phyloP scores from a whole-genome alignment of 257 asterid species.

The Fraxinus americana region DNA sequence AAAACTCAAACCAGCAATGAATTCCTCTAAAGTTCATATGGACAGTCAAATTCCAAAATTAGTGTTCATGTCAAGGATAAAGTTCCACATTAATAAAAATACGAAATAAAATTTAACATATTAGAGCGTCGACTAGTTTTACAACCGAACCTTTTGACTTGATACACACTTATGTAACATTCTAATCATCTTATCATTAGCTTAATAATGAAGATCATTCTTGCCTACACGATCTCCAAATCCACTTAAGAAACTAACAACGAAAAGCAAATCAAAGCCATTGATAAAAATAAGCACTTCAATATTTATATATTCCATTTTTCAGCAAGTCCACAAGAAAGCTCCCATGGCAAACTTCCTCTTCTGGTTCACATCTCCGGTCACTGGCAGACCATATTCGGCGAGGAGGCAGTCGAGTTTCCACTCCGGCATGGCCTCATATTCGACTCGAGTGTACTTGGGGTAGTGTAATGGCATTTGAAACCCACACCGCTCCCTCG shows the following conservation, averaged over 20 bases:
- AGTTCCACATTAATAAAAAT: too few species aligned
- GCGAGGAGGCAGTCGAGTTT: conserved; percentile 54
- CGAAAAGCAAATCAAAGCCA: not conserved
- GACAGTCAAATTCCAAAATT: too few species aligned
- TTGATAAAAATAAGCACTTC: not conserved
- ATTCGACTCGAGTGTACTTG: conserved; percentile 57
- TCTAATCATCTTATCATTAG: not conserved
- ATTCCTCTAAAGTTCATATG: too few species aligned
- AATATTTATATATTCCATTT: not conserved
- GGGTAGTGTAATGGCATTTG: conserved; percentile 81
- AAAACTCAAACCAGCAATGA: too few species aligned
- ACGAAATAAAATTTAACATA: too few species aligned
- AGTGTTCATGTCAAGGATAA: too few species aligned
- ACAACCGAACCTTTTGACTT: not conserved
- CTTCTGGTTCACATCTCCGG: conserved; percentile 56
- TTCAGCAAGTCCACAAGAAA: conserved; percentile 53
- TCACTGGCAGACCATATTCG: conserved; percentile 49
- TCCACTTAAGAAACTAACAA: not conserved
- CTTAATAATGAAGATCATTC: not conserved
- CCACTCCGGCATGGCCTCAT: conserved; percentile 71
- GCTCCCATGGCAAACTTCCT: conserved; percentile 78
- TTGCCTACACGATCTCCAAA: not conserved
- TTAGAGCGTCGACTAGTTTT: not conserved
- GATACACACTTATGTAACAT: not conserved
- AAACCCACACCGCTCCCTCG: conserved; percentile 48